Conservation (phyloP, 768 basidiomycete genomes). For the Xanthoconium purpureum region DNA sequence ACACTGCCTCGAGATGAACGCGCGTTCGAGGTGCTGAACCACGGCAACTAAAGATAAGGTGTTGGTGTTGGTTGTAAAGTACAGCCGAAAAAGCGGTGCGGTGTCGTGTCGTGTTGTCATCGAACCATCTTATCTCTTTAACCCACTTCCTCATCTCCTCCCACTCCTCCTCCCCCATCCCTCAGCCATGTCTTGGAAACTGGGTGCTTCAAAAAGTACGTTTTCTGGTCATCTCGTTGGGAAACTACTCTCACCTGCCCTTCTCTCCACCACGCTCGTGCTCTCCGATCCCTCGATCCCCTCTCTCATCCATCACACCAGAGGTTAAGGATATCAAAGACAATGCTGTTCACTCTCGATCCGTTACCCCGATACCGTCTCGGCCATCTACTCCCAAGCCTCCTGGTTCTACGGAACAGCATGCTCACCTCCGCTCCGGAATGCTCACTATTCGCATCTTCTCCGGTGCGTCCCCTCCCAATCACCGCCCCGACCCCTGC, state of each 20-base stretch:
- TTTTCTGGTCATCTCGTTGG: not conserved
- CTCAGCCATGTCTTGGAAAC: conserved; percentile 57
- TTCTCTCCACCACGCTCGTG: not conserved
- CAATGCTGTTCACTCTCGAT: conserved; percentile 69
- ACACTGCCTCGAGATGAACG: not conserved
- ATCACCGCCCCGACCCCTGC: conserved; percentile 9
- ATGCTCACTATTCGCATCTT: conserved; percentile 96
- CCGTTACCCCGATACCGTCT: conserved; percentile 78
- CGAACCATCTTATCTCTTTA: conserved; percentile 8
- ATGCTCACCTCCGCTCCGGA: conserved; percentile 71
- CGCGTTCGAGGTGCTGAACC: not conserved
- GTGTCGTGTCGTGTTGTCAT: not conserved
- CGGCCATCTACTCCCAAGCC: conserved; percentile 76
- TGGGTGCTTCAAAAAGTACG: conserved; percentile 39
- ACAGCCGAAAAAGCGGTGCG: conserved; percentile 2
- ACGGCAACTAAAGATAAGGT: too few relatives aligned
- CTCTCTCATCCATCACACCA: conserved; percentile 25
- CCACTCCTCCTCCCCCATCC: not conserved
- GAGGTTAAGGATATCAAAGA: conserved; percentile 71
- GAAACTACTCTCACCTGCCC: not conserved
- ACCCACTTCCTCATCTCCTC: not conserved
- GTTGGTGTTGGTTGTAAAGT: too few relatives aligned
- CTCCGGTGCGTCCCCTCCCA: conserved; percentile 56
- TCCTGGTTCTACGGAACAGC: conserved; percentile 44
- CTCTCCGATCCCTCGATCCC: too few relatives aligned